phyloP scores from a whole-genome alignment of 805 yeast species.

The Candida ortonii region DNA sequence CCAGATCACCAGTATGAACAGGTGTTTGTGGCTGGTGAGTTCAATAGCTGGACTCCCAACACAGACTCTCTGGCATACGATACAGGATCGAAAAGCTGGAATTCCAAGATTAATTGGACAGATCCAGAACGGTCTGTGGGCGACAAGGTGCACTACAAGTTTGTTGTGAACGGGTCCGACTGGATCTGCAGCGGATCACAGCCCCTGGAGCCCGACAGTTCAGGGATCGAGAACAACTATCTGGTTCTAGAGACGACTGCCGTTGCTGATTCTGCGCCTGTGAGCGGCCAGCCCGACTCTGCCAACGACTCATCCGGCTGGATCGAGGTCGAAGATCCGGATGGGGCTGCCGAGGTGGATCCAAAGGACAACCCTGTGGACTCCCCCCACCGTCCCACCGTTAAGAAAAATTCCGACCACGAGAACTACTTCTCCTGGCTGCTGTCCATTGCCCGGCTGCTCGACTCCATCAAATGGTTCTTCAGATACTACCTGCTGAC shows the following conservation, averaged over 20 bases:
- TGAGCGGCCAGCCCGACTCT: too few relatives aligned
- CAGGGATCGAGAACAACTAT: slow-evolving; percentile 29
- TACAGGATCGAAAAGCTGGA: slow-evolving; percentile 8
- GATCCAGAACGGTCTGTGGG: slow-evolving; percentile 4
- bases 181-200: slow-evolving; percentile 28
- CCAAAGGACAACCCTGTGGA: too few relatives aligned
- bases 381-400: too few relatives aligned
- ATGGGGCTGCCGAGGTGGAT: slow-evolving; percentile 1
- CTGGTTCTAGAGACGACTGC: slow-evolving; percentile 11
- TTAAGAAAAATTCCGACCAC: too few relatives aligned
- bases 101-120: slow-evolving; percentile 2
- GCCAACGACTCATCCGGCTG: slow-evolving; percentile 15
- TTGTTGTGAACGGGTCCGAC: slow-evolving; percentile 24
- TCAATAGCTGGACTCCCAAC: slow-evolving; percentile 21
- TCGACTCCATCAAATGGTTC: slow-evolving; percentile 22
- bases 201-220: slow-evolving; percentile 23
- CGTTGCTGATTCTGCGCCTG: too few relatives aligned
- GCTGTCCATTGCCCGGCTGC: slow-evolving; percentile 12
- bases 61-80: slow-evolving; percentile 8
- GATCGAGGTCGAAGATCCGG: slow-evolving; percentile 12
- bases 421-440: slow-evolving; percentile 20
- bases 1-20: slow-evolving; percentile 4
- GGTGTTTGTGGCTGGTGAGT: slow-evolving; percentile 24
- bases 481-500: slow-evolving; percentile 21
- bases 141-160: slow-evolving; percentile 28